phyloP scores from a whole-genome alignment of 129 eudicot genomes.

The Lonicera japonica region DNA sequence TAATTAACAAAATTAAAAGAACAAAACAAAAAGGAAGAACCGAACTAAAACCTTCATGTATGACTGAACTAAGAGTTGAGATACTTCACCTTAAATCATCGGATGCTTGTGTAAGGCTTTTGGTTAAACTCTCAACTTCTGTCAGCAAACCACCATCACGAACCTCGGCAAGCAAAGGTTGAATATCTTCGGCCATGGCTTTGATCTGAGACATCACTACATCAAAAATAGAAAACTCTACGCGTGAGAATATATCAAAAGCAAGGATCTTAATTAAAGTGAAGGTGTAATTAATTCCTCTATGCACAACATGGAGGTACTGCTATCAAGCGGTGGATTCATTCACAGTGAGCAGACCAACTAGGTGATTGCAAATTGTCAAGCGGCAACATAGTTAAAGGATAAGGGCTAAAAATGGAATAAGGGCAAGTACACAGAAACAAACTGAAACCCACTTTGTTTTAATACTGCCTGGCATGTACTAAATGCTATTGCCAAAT shows the following conservation, averaged over 20 bases:
- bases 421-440: too few relatives aligned
- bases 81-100: constrained; percentile 61
- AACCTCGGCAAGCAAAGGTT: constrained; percentile 83
- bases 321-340: background rate
- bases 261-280: background rate
- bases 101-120: constrained; percentile 83
- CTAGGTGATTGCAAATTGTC: too few relatives aligned
- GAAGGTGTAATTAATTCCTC: too few relatives aligned
- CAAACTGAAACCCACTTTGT: too few relatives aligned
- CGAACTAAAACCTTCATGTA: too few relatives aligned
- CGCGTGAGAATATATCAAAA: constrained; percentile 23
- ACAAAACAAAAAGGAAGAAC: too few relatives aligned
- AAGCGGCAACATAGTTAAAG: too few relatives aligned
- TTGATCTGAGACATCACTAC: constrained; percentile 72
- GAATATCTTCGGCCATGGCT: constrained; percentile 88
- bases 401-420: too few relatives aligned
- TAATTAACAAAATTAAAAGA: too few relatives aligned
- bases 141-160: constrained; percentile 80
- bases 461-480: too few relatives aligned
- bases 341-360: too few relatives aligned
- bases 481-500: too few relatives aligned
- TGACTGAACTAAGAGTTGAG: background rate
- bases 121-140: constrained; percentile 85
- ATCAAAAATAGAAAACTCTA: constrained; percentile 26
- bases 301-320: background rate